Evolutionary conservation across 2,329 filamentous ascomycete species (phyloP).

Genomic region (Aspergillus quadricinctus): DNA sequence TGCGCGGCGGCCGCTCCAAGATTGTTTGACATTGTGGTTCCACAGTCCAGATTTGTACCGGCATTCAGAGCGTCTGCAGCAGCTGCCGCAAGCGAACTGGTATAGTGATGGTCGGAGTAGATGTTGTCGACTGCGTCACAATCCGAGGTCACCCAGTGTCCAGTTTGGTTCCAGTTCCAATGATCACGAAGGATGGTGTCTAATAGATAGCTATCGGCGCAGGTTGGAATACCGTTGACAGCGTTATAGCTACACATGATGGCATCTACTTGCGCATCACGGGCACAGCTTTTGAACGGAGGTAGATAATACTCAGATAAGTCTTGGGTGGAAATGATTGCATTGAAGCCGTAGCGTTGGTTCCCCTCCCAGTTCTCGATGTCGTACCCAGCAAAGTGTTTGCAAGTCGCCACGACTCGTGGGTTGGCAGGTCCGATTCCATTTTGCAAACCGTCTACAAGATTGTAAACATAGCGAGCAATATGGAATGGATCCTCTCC

Average conservation of each 20-base stretch:
- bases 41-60: constrained; percentile 50
- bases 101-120: constrained; percentile 49
- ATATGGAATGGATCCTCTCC: constrained; percentile 48
- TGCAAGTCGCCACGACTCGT: constrained; percentile 52
- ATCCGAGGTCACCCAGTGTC: constrained; percentile 60
- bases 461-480: constrained; percentile 11
- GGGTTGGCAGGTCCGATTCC: constrained; percentile 22
- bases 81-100: constrained; percentile 37
- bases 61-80: constrained; percentile 45
- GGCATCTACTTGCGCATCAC: constrained; percentile 52
- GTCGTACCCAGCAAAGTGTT: constrained; percentile 55
- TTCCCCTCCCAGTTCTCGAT: constrained; percentile 48
- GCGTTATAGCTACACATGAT: constrained; percentile 60
- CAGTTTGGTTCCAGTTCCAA: constrained; percentile 57
- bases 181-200: constrained; percentile 58
- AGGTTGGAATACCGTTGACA: constrained; percentile 60
- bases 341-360: constrained; percentile 14
- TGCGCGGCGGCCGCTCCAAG: constrained; percentile 37
- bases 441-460: constrained; percentile 44
- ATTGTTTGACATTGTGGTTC: constrained; percentile 37
- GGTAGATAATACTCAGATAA: constrained; percentile 62
- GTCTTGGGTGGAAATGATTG: constrained; percentile 44
- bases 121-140: constrained; percentile 59
- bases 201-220: constrained; percentile 57
- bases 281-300: constrained; percentile 59